Base-by-base conservation (phyloP, 163 green algal genomes). In the Scenedesmus sp. region DNA sequence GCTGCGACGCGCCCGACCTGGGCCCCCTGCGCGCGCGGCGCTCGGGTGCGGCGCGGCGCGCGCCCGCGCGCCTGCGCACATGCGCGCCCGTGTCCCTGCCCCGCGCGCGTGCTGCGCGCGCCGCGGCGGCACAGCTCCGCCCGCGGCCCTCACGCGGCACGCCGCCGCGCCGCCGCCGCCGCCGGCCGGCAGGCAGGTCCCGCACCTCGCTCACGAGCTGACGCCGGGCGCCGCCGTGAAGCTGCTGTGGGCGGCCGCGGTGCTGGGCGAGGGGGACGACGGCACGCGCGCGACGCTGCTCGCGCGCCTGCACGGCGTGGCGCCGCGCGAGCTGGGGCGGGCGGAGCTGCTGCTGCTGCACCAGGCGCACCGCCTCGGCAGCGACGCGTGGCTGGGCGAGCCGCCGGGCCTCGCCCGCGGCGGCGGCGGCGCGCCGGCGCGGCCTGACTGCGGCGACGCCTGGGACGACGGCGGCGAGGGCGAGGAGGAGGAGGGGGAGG, bases 211-310 rank as follows among this genome's bases (percentile, higher is more conserved):
- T 4, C 14, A 11, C 4, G n/a, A 76, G 48, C 33, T 75, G 18
- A 50, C 31, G 3, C 48, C 47, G 26, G 54, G 47, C 24, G 20
- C 67, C 22, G 67, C 67, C 9, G 51, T 62, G 11, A 76, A 63
- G 67, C 51, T 76, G 33, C 51, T 76, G 34, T 76, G 67, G 67
- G 51, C 50, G 17, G 20, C 31, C 7, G 67, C 67, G 51, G 67
- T 76, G 47, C 34, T 76, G 51, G 51, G 42, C 5, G 67, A 76
- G 14, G 36, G 11, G 1, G 22, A 53, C 10, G 11, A 26, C 7
- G 13, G 28, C 15, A 34, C 63, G 34, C 66, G 63, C 31, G 28
- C 31, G 51, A 50, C 54, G 67, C 67, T 76, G 67, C 51, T 76
- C 9, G 26, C 29, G 13, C 29, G 9, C 29, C 29, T 69, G 7